A percentile compares a stretch with the other conserved stretches of the same genome.
These are phyloP conservation scores for Physcomitrium patens DNA, from an alignment of 225 moss, liverwort and hornwort species.

Conservation along the genomic window DNA sequence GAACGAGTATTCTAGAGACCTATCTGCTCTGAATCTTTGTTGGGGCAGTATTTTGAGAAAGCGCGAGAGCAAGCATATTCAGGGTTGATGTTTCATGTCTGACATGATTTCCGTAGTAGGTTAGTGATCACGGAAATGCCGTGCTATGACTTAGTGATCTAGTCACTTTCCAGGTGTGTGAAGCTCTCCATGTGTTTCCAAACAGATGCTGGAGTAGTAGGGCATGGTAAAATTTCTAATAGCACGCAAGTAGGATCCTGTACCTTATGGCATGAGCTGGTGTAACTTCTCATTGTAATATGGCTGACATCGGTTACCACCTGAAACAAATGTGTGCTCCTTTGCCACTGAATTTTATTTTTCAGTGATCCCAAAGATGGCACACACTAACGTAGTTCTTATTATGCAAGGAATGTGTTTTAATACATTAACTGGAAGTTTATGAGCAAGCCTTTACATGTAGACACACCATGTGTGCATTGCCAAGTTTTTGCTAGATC, in stretches of 20 bases:
- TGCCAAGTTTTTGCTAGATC: no score
- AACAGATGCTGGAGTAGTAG: constrained; percentile 42
- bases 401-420: no score
- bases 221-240: constrained; percentile 30
- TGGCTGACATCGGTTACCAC: constrained; percentile 26
- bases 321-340: constrained; percentile 17
- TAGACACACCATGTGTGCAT: no score
- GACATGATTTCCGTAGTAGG: constrained; percentile 14
- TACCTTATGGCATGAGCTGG: constrained; percentile 23
- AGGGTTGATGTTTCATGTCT: constrained; percentile 37
- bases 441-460: no score
- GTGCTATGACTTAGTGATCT: constrained; percentile 28
- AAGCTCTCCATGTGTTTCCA: constrained; percentile 37
- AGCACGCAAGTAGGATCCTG: constrained; percentile 31
- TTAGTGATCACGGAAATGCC: constrained; percentile 29
- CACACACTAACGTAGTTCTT: no score
- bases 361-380: no score
- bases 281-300: constrained; percentile 34
- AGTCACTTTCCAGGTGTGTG: constrained; percentile 38
- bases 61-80: constrained; percentile 37
- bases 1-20: constrained; percentile 32
- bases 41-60: constrained; percentile 47
- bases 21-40: constrained; percentile 33
- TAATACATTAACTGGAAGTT: no score
- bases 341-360: background rate